These are phyloP conservation scores for Sporopachydermia quercuum DNA, from an alignment of 805 yeast species.

Conservation along the genomic window DNA sequence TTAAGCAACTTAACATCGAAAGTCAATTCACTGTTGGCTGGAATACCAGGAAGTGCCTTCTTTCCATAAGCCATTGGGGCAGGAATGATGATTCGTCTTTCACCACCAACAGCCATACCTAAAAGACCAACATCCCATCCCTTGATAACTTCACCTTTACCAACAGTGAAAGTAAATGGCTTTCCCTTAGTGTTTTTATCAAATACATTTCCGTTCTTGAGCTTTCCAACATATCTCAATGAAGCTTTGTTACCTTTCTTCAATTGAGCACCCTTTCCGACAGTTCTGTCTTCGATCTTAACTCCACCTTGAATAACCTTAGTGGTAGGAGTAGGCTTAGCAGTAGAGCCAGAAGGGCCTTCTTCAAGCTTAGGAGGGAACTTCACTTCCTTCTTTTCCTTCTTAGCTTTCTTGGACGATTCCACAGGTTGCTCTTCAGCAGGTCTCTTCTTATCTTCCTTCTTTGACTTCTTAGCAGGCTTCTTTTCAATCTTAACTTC, in stretches of 20 bases:
- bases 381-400: conserved; percentile 65
- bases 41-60: conserved; percentile 89
- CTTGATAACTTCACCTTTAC: conserved; percentile 96
- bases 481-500: conserved; percentile 16
- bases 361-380: conserved; percentile 86
- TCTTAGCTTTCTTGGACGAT: conserved; percentile 19
- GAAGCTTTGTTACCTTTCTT: conserved; percentile 85
- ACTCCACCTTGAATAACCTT: conserved; percentile 88
- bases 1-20: conserved; percentile 91
- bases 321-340: conserved; percentile 28
- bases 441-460: conserved; percentile 23
- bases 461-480: conserved; percentile 16
- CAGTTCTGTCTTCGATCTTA: conserved; percentile 78
- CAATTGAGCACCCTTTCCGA: conserved; percentile 79
- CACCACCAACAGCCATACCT: conserved; percentile 98
- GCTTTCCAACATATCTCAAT: conserved; percentile 95
- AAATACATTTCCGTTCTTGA: conserved; percentile 89
- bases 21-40: conserved; percentile 91
- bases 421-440: conserved; percentile 16
- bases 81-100: conserved; percentile 94
- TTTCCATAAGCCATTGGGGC: conserved; percentile 95
- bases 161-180: conserved; percentile 83
- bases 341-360: conserved; percentile 55
- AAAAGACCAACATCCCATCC: conserved; percentile 99
- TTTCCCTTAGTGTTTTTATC: conserved; percentile 96